These are phyloP conservation scores for Collybiopsis luxurians DNA, from an alignment of 768 basidiomycete genomes.

Conservation along the genomic window DNA sequence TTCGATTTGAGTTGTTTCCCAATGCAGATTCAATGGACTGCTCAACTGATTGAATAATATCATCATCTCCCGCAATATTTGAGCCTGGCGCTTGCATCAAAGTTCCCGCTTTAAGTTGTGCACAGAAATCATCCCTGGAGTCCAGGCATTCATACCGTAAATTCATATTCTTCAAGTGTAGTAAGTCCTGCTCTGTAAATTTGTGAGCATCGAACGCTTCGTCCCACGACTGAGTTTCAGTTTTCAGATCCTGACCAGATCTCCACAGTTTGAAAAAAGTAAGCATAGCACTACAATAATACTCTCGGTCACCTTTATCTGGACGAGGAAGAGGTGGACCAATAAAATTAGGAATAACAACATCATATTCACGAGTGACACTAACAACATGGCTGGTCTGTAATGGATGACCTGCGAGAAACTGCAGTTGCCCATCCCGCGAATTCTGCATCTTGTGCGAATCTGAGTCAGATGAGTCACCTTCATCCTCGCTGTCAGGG, in stretches of 20 bases:
- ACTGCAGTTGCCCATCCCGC: not conserved
- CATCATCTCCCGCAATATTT: not conserved
- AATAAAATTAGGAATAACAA: conserved; percentile 25
- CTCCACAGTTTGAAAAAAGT: conserved; percentile 33
- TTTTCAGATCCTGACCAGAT: conserved; percentile 24
- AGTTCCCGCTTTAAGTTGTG: conserved; percentile 13
- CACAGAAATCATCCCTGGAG: conserved; percentile 20
- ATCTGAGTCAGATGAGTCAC: not conserved
- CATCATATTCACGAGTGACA: not conserved
- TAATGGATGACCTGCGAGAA: not conserved
- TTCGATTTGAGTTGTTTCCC: not conserved
- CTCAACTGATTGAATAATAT: not conserved
- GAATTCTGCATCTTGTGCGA: not conserved
- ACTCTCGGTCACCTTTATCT: conserved; percentile 29
- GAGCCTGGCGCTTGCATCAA: too few species aligned
- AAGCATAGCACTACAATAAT: conserved; percentile 30
- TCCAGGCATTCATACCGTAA: conserved; percentile 25
- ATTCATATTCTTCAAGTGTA: conserved; percentile 23
- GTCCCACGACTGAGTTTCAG: conserved; percentile 16
- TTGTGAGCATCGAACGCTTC: conserved; percentile 14
- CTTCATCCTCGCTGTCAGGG: not conserved
- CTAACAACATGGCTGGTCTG: not conserved
- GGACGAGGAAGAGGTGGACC: conserved; percentile 25
- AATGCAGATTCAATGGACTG: too few species aligned
- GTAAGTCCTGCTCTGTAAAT: conserved; percentile 9